Evolutionary conservation across 2,329 filamentous ascomycete species (phyloP).

Genomic region (Calycina herbarum): DNA sequence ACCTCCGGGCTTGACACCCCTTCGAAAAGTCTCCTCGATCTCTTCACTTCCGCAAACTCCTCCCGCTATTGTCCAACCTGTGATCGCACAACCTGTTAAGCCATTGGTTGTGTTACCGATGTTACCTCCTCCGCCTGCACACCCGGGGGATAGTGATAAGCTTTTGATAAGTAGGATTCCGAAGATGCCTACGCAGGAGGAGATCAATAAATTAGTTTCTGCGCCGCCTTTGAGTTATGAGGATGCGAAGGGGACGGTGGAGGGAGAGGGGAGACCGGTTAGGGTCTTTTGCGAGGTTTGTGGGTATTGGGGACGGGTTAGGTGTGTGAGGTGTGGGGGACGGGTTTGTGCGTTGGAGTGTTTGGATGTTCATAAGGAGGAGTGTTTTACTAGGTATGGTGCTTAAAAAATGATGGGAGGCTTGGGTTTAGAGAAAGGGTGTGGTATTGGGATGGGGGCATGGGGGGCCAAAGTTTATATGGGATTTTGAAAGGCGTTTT

Average conservation of each 20-base stretch:
- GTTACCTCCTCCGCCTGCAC: conserved; percentile 32
- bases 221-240: conserved; percentile 67
- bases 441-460: too few relatives aligned
- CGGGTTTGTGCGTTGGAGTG: conserved; percentile 77
- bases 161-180: conserved; percentile 61
- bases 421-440: not conserved
- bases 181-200: conserved; percentile 55
- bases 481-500: not conserved
- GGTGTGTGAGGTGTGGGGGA: conserved; percentile 76
- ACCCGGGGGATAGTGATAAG: conserved; percentile 55
- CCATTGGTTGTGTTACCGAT: not conserved
- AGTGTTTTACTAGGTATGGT: conserved; percentile 67
- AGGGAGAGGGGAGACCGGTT: conserved; percentile 51
- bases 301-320: conserved; percentile 77
- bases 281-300: conserved; percentile 76
- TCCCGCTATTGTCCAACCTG: conserved; percentile 13
- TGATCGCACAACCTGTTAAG: not conserved
- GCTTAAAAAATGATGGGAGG: conserved; percentile 22
- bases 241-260: conserved; percentile 54
- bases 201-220: conserved; percentile 63
- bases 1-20: conserved; percentile 19
- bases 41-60: conserved; percentile 31
- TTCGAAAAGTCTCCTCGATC: conserved; percentile 24
- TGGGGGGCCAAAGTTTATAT: too few relatives aligned
- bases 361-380: conserved; percentile 69